Percentiles rank a stretch among this genome's conserved stretches.
Evolutionary conservation across 495 filamentous ascomycete species (phyloP).

Genomic region (Parmelia sp.): DNA sequence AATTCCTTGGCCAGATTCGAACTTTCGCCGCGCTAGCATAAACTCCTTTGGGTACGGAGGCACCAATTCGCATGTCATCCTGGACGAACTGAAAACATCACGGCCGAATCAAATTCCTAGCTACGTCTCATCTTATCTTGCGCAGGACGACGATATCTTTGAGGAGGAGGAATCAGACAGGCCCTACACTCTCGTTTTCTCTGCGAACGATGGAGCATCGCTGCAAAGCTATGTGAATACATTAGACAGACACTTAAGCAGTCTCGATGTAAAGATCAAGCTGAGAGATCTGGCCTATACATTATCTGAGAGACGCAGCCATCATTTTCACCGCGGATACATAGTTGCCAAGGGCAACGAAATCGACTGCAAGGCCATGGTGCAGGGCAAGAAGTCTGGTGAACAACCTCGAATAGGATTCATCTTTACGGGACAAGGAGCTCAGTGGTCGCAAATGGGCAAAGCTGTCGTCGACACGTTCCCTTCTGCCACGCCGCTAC

Average conservation of each 20-base stretch:
- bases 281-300: conserved; percentile 29
- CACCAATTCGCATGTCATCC: conserved; percentile 40
- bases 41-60: conserved; percentile 48
- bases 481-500: background rate
- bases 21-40: conserved; percentile 30
- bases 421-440: conserved; percentile 43
- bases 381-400: too few relatives aligned
- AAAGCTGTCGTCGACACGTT: conserved; percentile 25
- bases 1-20: conserved; percentile 21
- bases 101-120: too few relatives aligned
- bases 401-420: conserved; percentile 28
- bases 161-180: conserved; percentile 7
- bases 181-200: conserved; percentile 29
- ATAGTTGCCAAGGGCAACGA: background rate
- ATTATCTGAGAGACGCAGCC: conserved; percentile 22
- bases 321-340: conserved; percentile 25
- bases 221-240: conserved; percentile 26
- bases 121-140: background rate
- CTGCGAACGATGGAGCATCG: conserved; percentile 31
- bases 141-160: conserved; percentile 9
- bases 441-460: too few relatives aligned
- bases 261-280: conserved; percentile 23
- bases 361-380: background rate
- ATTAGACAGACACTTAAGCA: conserved; percentile 24
- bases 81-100: conserved; percentile 23